phyloP scores from a whole-genome alignment of 2,329 filamentous ascomycete species.

The Teratosphaeria epicoccoides region DNA sequence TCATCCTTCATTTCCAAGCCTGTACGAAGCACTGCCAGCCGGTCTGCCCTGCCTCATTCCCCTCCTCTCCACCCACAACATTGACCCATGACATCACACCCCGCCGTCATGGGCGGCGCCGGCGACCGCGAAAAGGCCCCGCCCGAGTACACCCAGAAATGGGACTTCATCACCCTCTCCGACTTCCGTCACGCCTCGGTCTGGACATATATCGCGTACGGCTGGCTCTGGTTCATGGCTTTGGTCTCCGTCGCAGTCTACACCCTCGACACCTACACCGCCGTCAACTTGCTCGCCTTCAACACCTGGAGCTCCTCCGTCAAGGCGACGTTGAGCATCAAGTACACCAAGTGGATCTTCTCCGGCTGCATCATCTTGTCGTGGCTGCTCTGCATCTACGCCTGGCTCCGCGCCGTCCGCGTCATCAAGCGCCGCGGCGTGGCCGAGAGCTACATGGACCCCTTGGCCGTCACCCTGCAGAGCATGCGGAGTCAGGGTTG shows the following conservation, averaged over 20 bases:
- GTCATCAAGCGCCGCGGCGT: slow-evolving; percentile 79
- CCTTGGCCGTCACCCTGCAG: slow-evolving; percentile 72
- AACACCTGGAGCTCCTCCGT: slow-evolving; percentile 81
- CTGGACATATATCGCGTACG: slow-evolving; percentile 68
- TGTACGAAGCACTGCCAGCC: not conserved
- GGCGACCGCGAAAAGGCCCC: slow-evolving; percentile 27
- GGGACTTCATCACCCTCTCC: slow-evolving; percentile 68
- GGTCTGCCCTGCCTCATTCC: not conserved
- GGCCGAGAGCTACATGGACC: slow-evolving; percentile 84
- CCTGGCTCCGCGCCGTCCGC: slow-evolving; percentile 67
- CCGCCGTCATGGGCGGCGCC: slow-evolving; percentile 25
- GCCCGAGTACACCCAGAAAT: slow-evolving; percentile 47
- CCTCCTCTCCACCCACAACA: not conserved
- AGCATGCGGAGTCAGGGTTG: slow-evolving; percentile 74
- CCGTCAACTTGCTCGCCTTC: slow-evolving; percentile 80
- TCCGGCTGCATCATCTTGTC: slow-evolving; percentile 84
- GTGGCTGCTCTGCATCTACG: slow-evolving; percentile 68
- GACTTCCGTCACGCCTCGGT: slow-evolving; percentile 82
- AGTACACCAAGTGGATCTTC: slow-evolving; percentile 89
- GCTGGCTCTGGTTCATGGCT: slow-evolving; percentile 71
- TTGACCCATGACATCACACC: too few relatives aligned
- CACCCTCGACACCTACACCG: slow-evolving; percentile 82
- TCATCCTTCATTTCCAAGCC: too few relatives aligned
- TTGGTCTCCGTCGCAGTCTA: slow-evolving; percentile 75
- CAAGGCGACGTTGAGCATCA: slow-evolving; percentile 63